These are phyloP conservation scores for Lasiodiplodia sp. DNA, from an alignment of 2,329 filamentous ascomycete species.

Conservation along the genomic window DNA sequence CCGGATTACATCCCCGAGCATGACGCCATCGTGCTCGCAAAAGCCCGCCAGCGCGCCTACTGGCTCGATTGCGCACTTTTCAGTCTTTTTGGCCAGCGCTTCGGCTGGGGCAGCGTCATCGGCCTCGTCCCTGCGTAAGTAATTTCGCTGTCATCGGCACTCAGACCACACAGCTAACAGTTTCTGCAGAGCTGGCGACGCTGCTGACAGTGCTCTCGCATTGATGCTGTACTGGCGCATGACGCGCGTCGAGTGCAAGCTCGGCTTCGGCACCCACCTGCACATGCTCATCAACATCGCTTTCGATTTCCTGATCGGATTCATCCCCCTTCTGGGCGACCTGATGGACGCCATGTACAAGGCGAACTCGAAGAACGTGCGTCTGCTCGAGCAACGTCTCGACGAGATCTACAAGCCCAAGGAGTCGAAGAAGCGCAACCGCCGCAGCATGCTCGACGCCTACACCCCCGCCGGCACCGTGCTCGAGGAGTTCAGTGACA, in stretches of 20 bases:
- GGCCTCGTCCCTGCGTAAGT: constrained; percentile 81
- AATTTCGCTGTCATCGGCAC: not conserved
- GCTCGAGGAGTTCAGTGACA: constrained; percentile 54
- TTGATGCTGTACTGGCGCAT: constrained; percentile 63
- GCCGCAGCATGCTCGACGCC: constrained; percentile 29
- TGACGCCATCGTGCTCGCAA: constrained; percentile 82
- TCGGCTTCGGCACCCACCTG: constrained; percentile 66
- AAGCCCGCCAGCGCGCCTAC: constrained; percentile 86
- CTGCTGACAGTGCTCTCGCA: constrained; percentile 75
- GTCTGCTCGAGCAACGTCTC: constrained; percentile 72
- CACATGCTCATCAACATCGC: constrained; percentile 84
- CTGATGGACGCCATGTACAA: constrained; percentile 75
- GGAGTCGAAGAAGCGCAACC: constrained; percentile 30
- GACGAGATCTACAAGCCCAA: constrained; percentile 69
- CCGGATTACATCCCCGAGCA: constrained; percentile 83
- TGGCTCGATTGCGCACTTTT: constrained; percentile 85
- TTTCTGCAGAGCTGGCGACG: constrained; percentile 65
- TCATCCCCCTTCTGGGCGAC: constrained; percentile 80
- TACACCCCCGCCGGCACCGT: constrained; percentile 50
- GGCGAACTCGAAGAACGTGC: constrained; percentile 78
- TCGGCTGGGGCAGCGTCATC: constrained; percentile 90
- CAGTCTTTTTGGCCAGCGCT: constrained; percentile 79
- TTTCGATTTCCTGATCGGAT: constrained; percentile 75
- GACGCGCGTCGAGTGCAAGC: constrained; percentile 72
- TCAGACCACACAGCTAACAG: not conserved